Evolutionary conservation across 1,284 basidiomycete species (phyloP).

Genomic region (Apiotrichum gracile): DNA sequence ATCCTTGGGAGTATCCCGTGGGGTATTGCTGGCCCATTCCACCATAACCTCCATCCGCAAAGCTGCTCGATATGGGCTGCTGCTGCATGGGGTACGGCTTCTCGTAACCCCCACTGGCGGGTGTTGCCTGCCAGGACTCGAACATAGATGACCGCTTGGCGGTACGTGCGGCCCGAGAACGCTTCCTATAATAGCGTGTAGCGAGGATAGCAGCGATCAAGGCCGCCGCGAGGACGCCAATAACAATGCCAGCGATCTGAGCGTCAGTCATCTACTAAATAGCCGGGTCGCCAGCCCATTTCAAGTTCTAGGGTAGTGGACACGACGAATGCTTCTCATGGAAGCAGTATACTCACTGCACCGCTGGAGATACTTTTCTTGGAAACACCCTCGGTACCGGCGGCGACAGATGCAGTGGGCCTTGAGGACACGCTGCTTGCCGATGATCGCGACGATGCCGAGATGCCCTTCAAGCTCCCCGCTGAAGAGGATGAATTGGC

Average conservation of each 20-base stretch:
- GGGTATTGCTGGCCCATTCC: too few relatives aligned
- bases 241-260: conserved; percentile 43
- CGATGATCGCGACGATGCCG: too few relatives aligned
- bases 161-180: conserved; percentile 27
- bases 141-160: conserved; percentile 37
- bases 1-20: background rate
- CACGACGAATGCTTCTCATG: background rate
- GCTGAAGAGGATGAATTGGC: too few relatives aligned
- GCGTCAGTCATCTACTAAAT: conserved; percentile 2
- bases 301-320: background rate
- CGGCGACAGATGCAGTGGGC: background rate
- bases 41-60: too few relatives aligned
- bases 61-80: too few relatives aligned
- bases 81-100: conserved; percentile 19
- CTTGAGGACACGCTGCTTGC: background rate
- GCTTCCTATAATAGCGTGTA: conserved; percentile 29
- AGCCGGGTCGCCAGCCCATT: background rate
- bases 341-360: conserved; percentile 8
- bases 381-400: background rate
- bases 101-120: conserved; percentile 18
- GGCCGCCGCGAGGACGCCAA: conserved; percentile 34
- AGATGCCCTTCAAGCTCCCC: too few relatives aligned
- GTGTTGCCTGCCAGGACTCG: conserved; percentile 33
- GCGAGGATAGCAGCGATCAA: conserved; percentile 30
- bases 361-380: conserved; percentile 5